Evolutionary conservation across 1,139 yeast genomes (phyloP).

Genomic region (Nakaseomyces glabratus): DNA sequence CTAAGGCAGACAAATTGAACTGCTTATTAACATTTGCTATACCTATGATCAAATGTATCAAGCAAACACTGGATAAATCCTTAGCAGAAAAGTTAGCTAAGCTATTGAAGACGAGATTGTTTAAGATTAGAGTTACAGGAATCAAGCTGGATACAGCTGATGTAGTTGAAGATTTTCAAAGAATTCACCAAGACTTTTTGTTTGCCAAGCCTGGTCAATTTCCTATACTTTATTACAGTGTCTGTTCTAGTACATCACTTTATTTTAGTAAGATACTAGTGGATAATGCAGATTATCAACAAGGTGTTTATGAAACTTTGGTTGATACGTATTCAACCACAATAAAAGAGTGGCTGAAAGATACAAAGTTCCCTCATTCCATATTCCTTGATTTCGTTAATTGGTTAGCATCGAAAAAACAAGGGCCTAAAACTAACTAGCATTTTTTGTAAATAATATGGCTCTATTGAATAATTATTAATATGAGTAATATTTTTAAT

Average conservation of each 20-base stretch:
- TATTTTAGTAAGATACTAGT: slow-evolving; percentile 52
- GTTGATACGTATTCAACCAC: slow-evolving; percentile 50
- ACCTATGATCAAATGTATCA: slow-evolving; percentile 55
- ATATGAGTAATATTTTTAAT: not conserved
- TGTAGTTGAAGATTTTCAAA: slow-evolving; percentile 13
- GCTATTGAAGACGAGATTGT: slow-evolving; percentile 54
- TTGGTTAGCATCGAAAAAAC: slow-evolving; percentile 51
- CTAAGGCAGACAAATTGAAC: slow-evolving; percentile 7
- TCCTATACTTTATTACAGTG: slow-evolving; percentile 19
- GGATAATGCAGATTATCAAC: slow-evolving; percentile 17
- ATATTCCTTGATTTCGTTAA: slow-evolving; percentile 73
- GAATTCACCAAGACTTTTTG: slow-evolving; percentile 29
- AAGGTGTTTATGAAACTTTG: slow-evolving; percentile 28
- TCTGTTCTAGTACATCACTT: slow-evolving; percentile 36
- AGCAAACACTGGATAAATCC: slow-evolving; percentile 57
- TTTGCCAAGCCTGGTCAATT: slow-evolving; percentile 28
- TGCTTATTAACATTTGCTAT: slow-evolving; percentile 39
- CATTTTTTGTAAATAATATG: not conserved
- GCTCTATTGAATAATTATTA: not conserved
- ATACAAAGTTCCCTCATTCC: slow-evolving; percentile 47
- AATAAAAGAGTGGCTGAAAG: slow-evolving; percentile 52
- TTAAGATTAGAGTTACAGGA: slow-evolving; percentile 38
- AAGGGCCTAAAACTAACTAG: not conserved
- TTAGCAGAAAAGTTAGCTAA: slow-evolving; percentile 71
- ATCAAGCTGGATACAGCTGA: slow-evolving; percentile 15